A percentile compares a stretch with the other conserved stretches of the same genome.
Evolutionary conservation across 768 basidiomycete species (phyloP).

Genomic region (Cyathus striatus): DNA sequence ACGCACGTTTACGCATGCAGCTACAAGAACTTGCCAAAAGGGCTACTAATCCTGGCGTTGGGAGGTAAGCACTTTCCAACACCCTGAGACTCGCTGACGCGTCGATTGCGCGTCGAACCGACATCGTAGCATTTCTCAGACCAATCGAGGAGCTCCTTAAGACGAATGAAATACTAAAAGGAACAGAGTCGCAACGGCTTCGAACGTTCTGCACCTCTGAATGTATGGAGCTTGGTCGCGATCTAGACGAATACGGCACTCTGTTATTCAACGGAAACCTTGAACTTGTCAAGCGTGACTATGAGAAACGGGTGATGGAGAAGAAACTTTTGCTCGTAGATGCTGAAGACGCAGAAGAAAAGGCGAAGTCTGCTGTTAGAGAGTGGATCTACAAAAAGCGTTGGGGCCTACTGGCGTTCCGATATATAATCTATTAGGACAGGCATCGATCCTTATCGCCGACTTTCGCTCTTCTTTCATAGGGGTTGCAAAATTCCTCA

Average conservation of each 20-base stretch:
- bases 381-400: constrained; percentile 24
- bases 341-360: constrained; percentile 1
- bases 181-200: constrained; percentile 31
- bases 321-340: constrained; percentile 2
- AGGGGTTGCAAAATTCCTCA: constrained; percentile 26
- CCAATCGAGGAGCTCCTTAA: constrained; percentile 22
- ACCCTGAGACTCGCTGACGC: too few relatives aligned
- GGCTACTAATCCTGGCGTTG: too few relatives aligned
- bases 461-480: constrained; percentile 14
- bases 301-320: constrained; percentile 11
- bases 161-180: constrained; percentile 24
- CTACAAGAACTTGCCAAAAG: too few relatives aligned
- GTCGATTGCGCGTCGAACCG: too few relatives aligned
- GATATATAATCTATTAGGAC: constrained; percentile 31
- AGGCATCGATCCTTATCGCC: constrained; percentile 21
- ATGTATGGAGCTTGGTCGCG: constrained; percentile 26
- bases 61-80: too few relatives aligned
- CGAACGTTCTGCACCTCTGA: constrained; percentile 26
- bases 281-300: constrained; percentile 18
- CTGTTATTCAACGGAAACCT: constrained; percentile 20
- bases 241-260: constrained; percentile 27
- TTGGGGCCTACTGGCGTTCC: constrained; percentile 35
- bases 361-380: constrained; percentile 12
- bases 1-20: too few relatives aligned
- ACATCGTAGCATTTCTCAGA: constrained; percentile 8